Base-by-base conservation (phyloP, 2,329 filamentous ascomycete species). In the Xylariales sp. region DNA sequence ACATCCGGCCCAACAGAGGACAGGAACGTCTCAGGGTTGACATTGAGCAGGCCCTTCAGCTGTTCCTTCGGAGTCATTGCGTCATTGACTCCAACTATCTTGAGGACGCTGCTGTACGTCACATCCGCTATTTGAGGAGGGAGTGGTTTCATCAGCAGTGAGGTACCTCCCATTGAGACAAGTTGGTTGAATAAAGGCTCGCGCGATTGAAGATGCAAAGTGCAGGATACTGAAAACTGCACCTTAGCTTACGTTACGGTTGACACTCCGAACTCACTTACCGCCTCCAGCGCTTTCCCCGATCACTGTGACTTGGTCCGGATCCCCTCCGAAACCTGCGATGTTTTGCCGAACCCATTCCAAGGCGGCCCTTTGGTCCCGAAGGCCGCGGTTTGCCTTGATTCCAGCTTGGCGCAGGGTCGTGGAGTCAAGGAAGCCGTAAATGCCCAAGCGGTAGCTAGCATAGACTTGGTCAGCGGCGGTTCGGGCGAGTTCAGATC, bases 261-360 rank as follows among this genome's bases (percentile, higher is more conserved):
- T 12, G 10, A n/a, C 16, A 19, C 5, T 2, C n/a, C n/a, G n/a
- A n/a, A n/a, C n/a, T n/a, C n/a, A 5, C 33, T 36, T 36, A 36
- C 33, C 33, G 9, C 11, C 33, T n/a, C 33, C 33, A 4, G 33
- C 20, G 5, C 33, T 36, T 36, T 36, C 33, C 16, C 33, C 33
- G 19, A 22, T 22, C 16, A 36, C 33, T 21, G 33, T 36, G n/a
- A 36, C 18, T 20, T 22, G 21, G 6, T 36, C 10, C 0, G 18
- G 9, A 22, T 36, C 33, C 3, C 33, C 33, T 1, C 33, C 33
- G 11, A 36, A 36, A n/a, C 33, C 33, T n/a, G 19, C 33, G 33
- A 36, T 36, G 1, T 36, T 21, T 9, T 36, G 21, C 1, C 5
- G 33, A 1, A 36, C 20, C 33, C 33, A 36, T 2, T 8, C 16